Base-by-base conservation (phyloP, 805 yeast genomes). In the Peterozyma xylosa region DNA sequence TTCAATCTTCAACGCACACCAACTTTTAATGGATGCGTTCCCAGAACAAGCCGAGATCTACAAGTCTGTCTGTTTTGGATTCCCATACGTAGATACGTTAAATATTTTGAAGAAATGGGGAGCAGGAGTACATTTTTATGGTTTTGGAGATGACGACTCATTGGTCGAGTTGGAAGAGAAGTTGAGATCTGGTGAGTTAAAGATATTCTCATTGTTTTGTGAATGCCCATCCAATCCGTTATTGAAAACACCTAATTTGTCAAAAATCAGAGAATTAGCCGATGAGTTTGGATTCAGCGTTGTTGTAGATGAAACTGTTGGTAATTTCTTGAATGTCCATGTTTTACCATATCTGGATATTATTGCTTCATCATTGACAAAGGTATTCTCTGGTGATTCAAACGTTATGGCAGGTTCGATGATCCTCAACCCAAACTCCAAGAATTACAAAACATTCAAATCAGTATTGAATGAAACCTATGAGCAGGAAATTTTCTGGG, bases 161-260 rank as follows among this genome's bases (percentile, higher is more conserved):
- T 61, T 89, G 41, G 78, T 71, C 42, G 80, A 80, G 42, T 63
- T 93, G 35, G 93, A 87, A 55, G 52, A 53, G 5, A 65, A 74
- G 40, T 71, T 93, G 46, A 76, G 73, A 43, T 48, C 74, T 0
- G 89, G 89, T 14, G 82, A 77, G 50, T 39, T 36, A 35, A 76
- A 73, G 47, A 78, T 86, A n/a, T 59, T 86, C 51, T 86, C 86
- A 0, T 71, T 93, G 34, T 86, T 87, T 57, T 84, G 96, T 59
- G 99, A 93, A 62, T 83, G 95, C 48, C 99, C 99, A 1, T 84
- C 96, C 0, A 90, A 90, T 60, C 98, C 98, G n/a, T 67, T 90
- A 48, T 68, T 95, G 49, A 84, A 80, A 56, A 84, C 96, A 38
- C 96, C 96, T 1, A 78, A 95, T 58, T 66, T 93, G 55, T 59